Conservation (phyloP, 441 rosid genomes). For the Omphalea diandra region DNA sequence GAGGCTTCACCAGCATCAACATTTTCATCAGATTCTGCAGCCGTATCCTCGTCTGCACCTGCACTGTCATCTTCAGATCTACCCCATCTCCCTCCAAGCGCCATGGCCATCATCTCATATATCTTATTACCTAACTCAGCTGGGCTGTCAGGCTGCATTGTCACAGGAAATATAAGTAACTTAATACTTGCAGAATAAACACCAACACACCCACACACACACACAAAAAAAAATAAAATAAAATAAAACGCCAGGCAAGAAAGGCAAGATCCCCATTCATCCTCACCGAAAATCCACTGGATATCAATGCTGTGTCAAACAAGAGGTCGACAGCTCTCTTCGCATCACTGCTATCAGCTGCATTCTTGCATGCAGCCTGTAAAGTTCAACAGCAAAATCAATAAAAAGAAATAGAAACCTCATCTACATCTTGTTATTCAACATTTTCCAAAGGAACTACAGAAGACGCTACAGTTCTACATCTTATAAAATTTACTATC, state of each 20-base stretch:
- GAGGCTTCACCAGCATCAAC: slow-evolving; percentile 21
- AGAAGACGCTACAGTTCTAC: no score
- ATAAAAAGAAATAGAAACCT: background rate
- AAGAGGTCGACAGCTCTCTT: slow-evolving; percentile 91
- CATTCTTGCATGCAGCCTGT: slow-evolving; percentile 94
- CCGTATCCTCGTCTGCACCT: slow-evolving; percentile 31
- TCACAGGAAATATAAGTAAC: background rate
- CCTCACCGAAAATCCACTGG: slow-evolving; percentile 95
- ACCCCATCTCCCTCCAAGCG: slow-evolving; percentile 98
- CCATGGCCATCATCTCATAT: slow-evolving; percentile 97
- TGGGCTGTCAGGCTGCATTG: slow-evolving; percentile 89
- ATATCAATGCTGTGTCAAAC: slow-evolving; percentile 84
- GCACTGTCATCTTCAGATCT: slow-evolving; percentile 50
- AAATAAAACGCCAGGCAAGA: no score
- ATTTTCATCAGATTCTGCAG: slow-evolving; percentile 25
- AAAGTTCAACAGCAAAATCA: background rate
- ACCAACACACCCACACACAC: no score
- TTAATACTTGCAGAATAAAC: background rate
- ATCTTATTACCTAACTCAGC: slow-evolving; percentile 92
- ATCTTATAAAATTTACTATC: no score
- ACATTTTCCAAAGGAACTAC: no score
- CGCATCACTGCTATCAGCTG: slow-evolving; percentile 78
- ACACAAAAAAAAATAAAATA: no score
- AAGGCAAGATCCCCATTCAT: background rate
- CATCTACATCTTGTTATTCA: background rate